Base-by-base conservation (phyloP, 2,329 filamentous ascomycete genomes). In the Scolecobasidium constrictum region DNA sequence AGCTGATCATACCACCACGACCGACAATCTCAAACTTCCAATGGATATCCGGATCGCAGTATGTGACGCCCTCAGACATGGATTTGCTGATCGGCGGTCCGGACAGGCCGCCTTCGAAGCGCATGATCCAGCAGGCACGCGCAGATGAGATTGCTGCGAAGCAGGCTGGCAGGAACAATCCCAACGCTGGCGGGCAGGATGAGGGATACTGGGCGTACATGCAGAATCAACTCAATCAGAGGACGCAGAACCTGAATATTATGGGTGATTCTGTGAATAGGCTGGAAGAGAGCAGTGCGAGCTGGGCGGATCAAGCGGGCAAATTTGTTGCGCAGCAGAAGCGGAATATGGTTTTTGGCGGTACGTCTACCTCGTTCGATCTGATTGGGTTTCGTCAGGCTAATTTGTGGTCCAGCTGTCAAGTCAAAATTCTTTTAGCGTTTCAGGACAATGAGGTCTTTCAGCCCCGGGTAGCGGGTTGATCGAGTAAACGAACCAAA, bases 1-100 rank as follows among this genome's bases (percentile, higher is more conserved):
- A 83, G 45, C 73, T 85, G 1, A 57, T 74, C 13, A 73, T 83
- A 17, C 90, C 88, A 2, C 73, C 86, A 11, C 78, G 92, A 2
- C 92, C 92, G 1, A 94, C 87, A 0, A 98, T 98, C 47, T 93
- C 85, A 16, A 94, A 93, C 54, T 64, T 98, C 28, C 87, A 96
- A 63, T 98, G 92, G 92, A 86, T 98, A 41, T 83, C 87, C 0
- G 92, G 92, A 3, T 96, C 90, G 1, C 90, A 95, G 61, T 83
- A 93, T 53, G 75, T 98, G 36, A 86, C 86, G 2, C 82, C 86
- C 0, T 72, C 80, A 2, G 92, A 98, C 54, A 78, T 98, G 55
- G 92, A 96, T 55, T 64, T 94, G 2, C 68, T 98, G 2, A 92
- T 98, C 46, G 86, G 90, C 40, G 90, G 90, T 0, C 81, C 87